phyloP scores from a whole-genome alignment of 495 filamentous ascomycete genomes.

The Aspergillus avenaceus region DNA sequence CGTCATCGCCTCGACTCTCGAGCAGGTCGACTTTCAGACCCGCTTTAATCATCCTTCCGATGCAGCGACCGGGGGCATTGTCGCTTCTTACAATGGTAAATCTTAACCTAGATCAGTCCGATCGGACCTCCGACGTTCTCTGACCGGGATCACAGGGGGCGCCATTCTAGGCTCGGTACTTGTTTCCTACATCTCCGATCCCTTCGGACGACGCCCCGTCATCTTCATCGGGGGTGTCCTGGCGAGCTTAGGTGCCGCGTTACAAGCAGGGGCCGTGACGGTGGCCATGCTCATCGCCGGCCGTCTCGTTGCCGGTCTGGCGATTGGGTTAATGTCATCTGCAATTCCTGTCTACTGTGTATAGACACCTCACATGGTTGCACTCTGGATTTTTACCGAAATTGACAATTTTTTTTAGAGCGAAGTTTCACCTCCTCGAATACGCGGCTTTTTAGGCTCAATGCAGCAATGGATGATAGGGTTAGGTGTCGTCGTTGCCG shows the following conservation, averaged over 20 bases:
- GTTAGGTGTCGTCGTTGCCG: slow-evolving; percentile 44
- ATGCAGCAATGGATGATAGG: slow-evolving; percentile 45
- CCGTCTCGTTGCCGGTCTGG: slow-evolving; percentile 46
- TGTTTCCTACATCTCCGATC: slow-evolving; percentile 42
- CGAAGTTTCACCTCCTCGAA: slow-evolving; percentile 23
- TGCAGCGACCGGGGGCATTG: slow-evolving; percentile 44
- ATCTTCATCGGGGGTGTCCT: slow-evolving; percentile 46
- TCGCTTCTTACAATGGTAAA: slow-evolving; percentile 46
- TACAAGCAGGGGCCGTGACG: slow-evolving; percentile 47
- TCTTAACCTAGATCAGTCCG: too few species aligned
- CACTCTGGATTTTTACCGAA: background rate
- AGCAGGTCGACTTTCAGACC: slow-evolving; percentile 35
- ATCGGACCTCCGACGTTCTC: background rate
- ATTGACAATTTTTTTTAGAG: slow-evolving; percentile 33
- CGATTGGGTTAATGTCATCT: slow-evolving; percentile 48
- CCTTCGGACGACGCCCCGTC: slow-evolving; percentile 39
- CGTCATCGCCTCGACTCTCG: slow-evolving; percentile 50
- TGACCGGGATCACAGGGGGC: slow-evolving; percentile 15
- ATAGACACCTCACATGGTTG: slow-evolving; percentile 1
- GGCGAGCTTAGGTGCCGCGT: slow-evolving; percentile 41
- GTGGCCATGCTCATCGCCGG: slow-evolving; percentile 52
- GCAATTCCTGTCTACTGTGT: slow-evolving; percentile 48
- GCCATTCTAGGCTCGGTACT: slow-evolving; percentile 50
- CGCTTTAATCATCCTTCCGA: slow-evolving; percentile 39
- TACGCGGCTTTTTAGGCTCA: slow-evolving; percentile 23